These are phyloP conservation scores for Pistacia vera DNA, from an alignment of 345 rosid species.

Conservation along the genomic window DNA sequence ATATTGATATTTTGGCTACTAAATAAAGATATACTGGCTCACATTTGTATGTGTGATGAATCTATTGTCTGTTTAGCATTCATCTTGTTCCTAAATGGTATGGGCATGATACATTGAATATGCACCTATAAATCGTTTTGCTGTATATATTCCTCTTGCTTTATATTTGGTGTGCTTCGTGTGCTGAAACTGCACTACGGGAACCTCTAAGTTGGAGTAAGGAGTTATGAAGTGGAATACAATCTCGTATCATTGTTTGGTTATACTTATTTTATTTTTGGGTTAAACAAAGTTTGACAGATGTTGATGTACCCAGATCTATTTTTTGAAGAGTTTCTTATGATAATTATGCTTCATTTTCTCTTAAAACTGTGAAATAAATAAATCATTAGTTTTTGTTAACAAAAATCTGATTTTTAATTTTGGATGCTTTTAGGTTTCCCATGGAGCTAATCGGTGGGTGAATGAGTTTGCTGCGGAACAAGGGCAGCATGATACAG, in stretches of 20 bases:
- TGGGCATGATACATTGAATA: neutral
- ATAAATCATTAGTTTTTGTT: slow-evolving; percentile 22
- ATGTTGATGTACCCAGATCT: neutral
- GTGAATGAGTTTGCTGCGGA: slow-evolving; percentile 78
- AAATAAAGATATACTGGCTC: neutral
- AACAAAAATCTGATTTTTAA: slow-evolving; percentile 10
- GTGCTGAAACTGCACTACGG: neutral
- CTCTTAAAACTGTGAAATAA: neutral
- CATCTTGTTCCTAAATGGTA: neutral
- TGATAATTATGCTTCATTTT: neutral
- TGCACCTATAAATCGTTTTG: neutral
- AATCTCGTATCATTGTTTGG: neutral
- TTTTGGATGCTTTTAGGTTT: slow-evolving; percentile 41
- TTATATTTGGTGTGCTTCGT: neutral
- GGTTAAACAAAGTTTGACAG: neutral
- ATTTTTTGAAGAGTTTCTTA: neutral
- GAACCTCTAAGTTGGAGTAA: neutral
- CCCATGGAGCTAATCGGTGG: slow-evolving; percentile 78
- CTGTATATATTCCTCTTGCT: neutral
- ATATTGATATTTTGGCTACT: neutral
- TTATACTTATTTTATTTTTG: neutral
- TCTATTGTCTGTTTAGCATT: neutral
- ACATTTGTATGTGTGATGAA: neutral
- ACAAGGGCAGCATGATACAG: slow-evolving; percentile 51
- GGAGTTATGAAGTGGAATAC: neutral